These are phyloP conservation scores for Aspergillus latus DNA, from an alignment of 2,329 filamentous ascomycete species.

Conservation along the genomic window DNA sequence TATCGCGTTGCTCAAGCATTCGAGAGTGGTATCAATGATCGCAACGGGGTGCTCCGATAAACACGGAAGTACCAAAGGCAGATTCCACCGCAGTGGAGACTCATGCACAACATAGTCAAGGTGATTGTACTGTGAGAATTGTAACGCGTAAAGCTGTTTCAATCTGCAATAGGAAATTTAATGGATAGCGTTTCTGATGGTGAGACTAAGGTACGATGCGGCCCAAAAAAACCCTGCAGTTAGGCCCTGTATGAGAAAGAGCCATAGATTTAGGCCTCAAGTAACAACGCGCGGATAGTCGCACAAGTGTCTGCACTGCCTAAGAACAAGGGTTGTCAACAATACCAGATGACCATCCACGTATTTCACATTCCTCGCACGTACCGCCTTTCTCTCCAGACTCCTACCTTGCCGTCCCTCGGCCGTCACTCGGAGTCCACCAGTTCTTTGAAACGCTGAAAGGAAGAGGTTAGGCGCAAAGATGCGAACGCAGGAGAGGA, in stretches of 20 bases:
- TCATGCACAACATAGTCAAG: background rate
- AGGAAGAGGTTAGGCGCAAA: conserved; percentile 9
- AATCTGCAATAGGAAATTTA: background rate
- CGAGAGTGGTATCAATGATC: background rate
- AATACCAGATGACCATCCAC: conserved; percentile 1
- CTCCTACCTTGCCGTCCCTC: background rate
- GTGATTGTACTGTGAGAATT: background rate
- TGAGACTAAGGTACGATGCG: background rate
- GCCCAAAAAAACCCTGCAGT: background rate
- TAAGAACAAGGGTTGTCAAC: conserved; percentile 1
- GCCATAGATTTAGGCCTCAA: background rate
- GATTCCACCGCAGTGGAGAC: background rate
- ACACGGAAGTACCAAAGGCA: background rate
- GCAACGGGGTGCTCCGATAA: no score
- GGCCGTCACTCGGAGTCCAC: background rate
- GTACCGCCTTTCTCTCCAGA: background rate
- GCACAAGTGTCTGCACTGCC: background rate
- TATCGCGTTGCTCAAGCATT: background rate
- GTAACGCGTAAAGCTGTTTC: background rate
- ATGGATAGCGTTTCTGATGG: background rate
- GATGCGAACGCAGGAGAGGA: background rate
- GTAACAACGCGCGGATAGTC: background rate
- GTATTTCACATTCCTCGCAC: background rate
- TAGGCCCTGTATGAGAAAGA: background rate
- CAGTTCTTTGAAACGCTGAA: conserved; percentile 4